Conservation (phyloP, 2,329 filamentous ascomycete genomes). For the Fonsecaea pugnacius region DNA sequence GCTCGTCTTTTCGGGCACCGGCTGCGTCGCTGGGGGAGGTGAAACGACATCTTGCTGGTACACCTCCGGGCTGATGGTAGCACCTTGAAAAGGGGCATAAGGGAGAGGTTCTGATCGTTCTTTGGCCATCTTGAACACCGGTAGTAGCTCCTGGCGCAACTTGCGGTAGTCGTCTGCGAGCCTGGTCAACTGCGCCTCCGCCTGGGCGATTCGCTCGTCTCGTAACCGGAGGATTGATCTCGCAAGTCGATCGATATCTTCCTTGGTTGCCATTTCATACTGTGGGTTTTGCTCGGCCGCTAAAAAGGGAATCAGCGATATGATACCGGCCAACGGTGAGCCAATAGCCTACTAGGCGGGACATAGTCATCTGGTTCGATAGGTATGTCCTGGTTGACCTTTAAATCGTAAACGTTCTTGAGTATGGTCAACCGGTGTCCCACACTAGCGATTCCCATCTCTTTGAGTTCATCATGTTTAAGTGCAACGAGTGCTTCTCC, state of each 20-base stretch:
- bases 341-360: slow-evolving; percentile 73
- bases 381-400: slow-evolving; percentile 88
- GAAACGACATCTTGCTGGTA: slow-evolving; percentile 40
- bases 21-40: slow-evolving; percentile 35
- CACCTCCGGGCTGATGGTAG: slow-evolving; percentile 40
- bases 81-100: slow-evolving; percentile 45
- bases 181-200: slow-evolving; percentile 81
- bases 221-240: slow-evolving; percentile 86
- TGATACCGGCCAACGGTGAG: slow-evolving; percentile 21
- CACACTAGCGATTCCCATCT: slow-evolving; percentile 90
- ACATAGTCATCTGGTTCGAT: slow-evolving; percentile 93
- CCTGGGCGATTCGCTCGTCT: slow-evolving; percentile 83
- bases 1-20: slow-evolving; percentile 52
- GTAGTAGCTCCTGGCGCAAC: slow-evolving; percentile 86
- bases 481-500: slow-evolving; percentile 88
- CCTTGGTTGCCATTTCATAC: slow-evolving; percentile 84
- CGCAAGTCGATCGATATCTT: slow-evolving; percentile 89
- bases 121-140: slow-evolving; percentile 86
- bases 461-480: slow-evolving; percentile 89
- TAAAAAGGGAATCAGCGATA: slow-evolving; percentile 44
- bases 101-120: slow-evolving; percentile 89
- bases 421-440: slow-evolving; percentile 93
- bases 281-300: slow-evolving; percentile 87
- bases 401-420: slow-evolving; percentile 95
- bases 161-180: slow-evolving; percentile 87